Percentiles rank a stretch among this genome's conserved stretches.
phyloP scores from a whole-genome alignment of 768 basidiomycete genomes.

The Candolleomyces efflorescens region DNA sequence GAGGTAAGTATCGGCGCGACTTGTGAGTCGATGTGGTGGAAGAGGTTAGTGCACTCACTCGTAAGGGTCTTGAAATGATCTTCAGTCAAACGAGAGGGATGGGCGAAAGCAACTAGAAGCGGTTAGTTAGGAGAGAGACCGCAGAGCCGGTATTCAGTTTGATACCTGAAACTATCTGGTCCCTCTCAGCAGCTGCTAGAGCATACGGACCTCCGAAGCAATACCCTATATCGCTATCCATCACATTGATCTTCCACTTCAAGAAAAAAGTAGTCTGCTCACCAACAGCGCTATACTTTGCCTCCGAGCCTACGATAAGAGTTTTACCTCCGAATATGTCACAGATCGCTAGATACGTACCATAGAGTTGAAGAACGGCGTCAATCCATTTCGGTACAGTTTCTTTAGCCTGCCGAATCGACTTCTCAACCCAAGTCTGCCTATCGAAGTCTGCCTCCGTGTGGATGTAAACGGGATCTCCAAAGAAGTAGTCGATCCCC shows the following conservation, averaged over 20 bases:
- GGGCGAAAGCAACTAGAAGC: slow-evolving; percentile 47
- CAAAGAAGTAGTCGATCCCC: slow-evolving; percentile 62
- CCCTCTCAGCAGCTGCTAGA: slow-evolving; percentile 41
- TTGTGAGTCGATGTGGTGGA: too few species aligned
- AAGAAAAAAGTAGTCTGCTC: slow-evolving; percentile 8
- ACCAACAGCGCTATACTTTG: slow-evolving; percentile 46
- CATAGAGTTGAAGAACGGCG: slow-evolving; percentile 44
- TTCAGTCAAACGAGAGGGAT: slow-evolving; percentile 47
- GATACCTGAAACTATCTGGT: slow-evolving; percentile 44
- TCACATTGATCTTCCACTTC: background rate
- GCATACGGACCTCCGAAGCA: slow-evolving; percentile 56
- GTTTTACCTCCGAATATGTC: background rate
- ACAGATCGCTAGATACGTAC: slow-evolving; percentile 20
- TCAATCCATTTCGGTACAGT: slow-evolving; percentile 48
- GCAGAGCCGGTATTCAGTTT: too few species aligned
- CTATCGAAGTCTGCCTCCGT: slow-evolving; percentile 34
- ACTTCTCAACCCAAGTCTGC: slow-evolving; percentile 37
- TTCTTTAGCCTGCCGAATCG: slow-evolving; percentile 30
- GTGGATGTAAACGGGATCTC: slow-evolving; percentile 45
- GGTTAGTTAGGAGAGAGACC: background rate
- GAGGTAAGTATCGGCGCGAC: background rate
- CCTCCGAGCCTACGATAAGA: slow-evolving; percentile 20
- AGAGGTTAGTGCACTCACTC: slow-evolving; percentile 28
- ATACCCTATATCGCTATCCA: slow-evolving; percentile 36
- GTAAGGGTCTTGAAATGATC: slow-evolving; percentile 44